Evolutionary conservation across 352 stramenopile genomes (phyloP).

Genomic region (Globisporangium irregulare): DNA sequence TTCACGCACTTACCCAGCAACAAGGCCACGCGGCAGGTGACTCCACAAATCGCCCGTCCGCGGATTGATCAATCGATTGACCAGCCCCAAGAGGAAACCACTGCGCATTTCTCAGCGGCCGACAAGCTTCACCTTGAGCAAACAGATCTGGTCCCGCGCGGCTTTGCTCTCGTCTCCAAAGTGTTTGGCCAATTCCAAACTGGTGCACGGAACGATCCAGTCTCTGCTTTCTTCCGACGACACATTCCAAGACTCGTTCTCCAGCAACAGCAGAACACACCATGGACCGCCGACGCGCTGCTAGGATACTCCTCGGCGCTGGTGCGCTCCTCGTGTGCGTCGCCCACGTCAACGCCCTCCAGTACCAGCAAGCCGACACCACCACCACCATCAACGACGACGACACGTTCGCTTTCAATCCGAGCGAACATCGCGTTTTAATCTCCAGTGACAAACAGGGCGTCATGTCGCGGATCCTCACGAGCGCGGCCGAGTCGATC

Average conservation of each 20-base stretch:
- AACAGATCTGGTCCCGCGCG: neutral
- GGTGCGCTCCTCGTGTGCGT: neutral
- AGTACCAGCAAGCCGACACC: neutral
- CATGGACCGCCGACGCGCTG: neutral
- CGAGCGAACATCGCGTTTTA: conserved; percentile 2
- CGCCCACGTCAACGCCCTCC: neutral
- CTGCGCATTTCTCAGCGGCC: neutral
- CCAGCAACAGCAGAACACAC: neutral
- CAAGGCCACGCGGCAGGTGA: neutral
- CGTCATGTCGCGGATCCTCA: conserved; percentile 11
- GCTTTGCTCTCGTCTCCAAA: neutral
- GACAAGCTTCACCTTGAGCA: neutral
- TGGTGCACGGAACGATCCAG: neutral
- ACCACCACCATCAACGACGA: neutral
- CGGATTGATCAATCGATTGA: neutral
- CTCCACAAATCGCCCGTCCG: neutral
- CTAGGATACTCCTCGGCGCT: conserved; percentile 1
- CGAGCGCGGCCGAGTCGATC: conserved; percentile 24
- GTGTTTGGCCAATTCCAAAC: neutral
- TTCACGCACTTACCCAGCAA: neutral
- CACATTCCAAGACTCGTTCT: neutral
- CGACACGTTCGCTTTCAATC: neutral
- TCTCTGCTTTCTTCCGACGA: neutral
- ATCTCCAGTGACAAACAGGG: neutral
- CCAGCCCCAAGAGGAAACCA: neutral